These are phyloP conservation scores for Microthyrium microscopicum DNA, from an alignment of 2,329 filamentous ascomycete species.

Conservation along the genomic window DNA sequence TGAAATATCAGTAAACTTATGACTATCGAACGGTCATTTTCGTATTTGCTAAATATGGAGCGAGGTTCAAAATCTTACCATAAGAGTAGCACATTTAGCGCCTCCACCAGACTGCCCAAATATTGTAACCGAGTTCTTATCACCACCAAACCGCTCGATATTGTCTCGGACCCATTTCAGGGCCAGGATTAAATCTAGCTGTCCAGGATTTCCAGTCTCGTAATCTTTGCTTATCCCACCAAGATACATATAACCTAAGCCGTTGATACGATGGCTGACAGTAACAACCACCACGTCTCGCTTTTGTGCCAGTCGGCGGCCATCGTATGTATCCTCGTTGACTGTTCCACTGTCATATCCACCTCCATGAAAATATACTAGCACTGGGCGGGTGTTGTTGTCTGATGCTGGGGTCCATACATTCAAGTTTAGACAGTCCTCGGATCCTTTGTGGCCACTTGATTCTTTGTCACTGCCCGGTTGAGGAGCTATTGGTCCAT, in stretches of 20 bases:
- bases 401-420: conserved; percentile 21
- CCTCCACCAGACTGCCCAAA: not conserved
- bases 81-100: too few relatives aligned
- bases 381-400: not conserved
- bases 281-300: conserved; percentile 1
- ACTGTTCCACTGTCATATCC: not conserved
- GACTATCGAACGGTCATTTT: too few relatives aligned
- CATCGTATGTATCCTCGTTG: not conserved
- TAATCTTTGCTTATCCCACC: not conserved
- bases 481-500: conserved; percentile 1
- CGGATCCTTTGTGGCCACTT: conserved; percentile 20
- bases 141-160: not conserved
- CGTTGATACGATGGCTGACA: conserved; percentile 1
- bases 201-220: not conserved
- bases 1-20: too few relatives aligned
- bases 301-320: not conserved
- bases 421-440: conserved; percentile 47
- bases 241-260: conserved; percentile 1
- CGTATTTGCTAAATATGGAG: too few relatives aligned
- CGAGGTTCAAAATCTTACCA: too few relatives aligned
- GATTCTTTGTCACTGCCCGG: conserved; percentile 2
- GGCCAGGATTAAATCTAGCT: conserved; percentile 1
- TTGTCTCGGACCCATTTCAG: conserved; percentile 2
- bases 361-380: conserved; percentile 1
- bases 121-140: not conserved